A percentile compares a stretch with the other conserved stretches of the same genome.
Evolutionary conservation across 257 asterid genomes (phyloP).

Genomic region (Thymus mandschuricus): DNA sequence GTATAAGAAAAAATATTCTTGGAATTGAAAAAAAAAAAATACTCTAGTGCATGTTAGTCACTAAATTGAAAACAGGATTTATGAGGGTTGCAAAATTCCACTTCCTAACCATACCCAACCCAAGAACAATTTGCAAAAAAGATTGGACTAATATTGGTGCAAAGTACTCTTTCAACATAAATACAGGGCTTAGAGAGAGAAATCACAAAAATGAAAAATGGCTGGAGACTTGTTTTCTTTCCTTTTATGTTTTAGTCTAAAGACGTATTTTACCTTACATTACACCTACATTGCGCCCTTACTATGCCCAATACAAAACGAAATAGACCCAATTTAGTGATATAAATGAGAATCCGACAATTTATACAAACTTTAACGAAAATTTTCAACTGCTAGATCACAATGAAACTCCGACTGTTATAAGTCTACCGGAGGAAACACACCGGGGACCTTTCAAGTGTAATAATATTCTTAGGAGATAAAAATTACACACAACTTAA

Average conservation of each 20-base stretch:
- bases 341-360: not conserved
- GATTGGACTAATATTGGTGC: not conserved
- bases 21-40: conserved; percentile 34
- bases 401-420: not conserved
- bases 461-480: not conserved
- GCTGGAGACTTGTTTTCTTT: not conserved
- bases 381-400: not conserved
- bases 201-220: not conserved
- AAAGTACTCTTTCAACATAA: conserved; percentile 4
- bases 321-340: not conserved
- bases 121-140: not conserved
- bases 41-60: not conserved
- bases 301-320: conserved; percentile 4
- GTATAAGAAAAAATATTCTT: conserved; percentile 41
- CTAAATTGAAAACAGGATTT: not conserved
- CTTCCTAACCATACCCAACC: not conserved
- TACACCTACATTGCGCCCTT: not conserved
- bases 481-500: not conserved
- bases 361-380: not conserved
- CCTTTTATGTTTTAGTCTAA: conserved; percentile 5
- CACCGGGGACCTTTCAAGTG: conserved; percentile 7
- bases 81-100: not conserved
- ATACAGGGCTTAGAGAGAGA: not conserved
- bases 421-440: conserved; percentile 8
- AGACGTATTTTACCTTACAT: not conserved